Evolutionary conservation across 1,284 basidiomycete species (phyloP), one percentile per base, ranked within the genome.

Genomic region (Moesziomyces antarcticus): DNA sequence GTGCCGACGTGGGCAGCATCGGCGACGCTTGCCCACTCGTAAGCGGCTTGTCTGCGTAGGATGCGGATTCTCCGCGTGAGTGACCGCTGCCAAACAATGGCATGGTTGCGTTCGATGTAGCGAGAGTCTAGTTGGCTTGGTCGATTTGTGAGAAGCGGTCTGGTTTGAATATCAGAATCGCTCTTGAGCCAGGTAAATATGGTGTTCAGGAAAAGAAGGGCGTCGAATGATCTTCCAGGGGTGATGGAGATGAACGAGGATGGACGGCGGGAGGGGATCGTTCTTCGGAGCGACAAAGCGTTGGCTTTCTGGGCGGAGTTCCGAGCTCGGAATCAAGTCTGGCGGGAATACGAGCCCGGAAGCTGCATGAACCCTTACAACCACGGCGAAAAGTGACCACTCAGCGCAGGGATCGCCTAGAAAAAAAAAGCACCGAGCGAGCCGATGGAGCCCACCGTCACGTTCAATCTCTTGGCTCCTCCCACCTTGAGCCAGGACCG

Each of bases 21-120:
- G 54, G 54, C 13, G 54, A 33, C 3, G 54, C 33, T 18, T 24
- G 37, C 11, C 54, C 40, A 14, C 54, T 56, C 37, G 44, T 40
- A 5, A 37, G 35, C 1, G 56, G 56, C 20, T 67, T 67, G 42
- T 56, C 64, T 13, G 33, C 21, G 54, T 56, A 50, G 21, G 44
- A 37, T 7, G 53, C 46, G 3, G 63, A 44, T 16, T 64, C 61
- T 46, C 30, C 47, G 25, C 50, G 37, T 3, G 37, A 22, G 37
- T 48, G 24, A 5, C 24, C 46, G 33, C 16, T 11, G 14, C 45
- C 37, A 27, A 49, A 56, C 25, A 37, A 9, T 3, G 54, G 24
- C 54, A 56, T 56, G 20, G 14, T 49, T 24, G 27, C 13, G 45
- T 16, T 40, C n/a, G 30, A 27, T 33, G 10, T 33, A 13, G 13